A percentile compares a stretch with the other conserved stretches of the same genome.
Evolutionary conservation across 108 stramenopile genomes (phyloP).

Genomic region (Skeletonema tropicum): DNA sequence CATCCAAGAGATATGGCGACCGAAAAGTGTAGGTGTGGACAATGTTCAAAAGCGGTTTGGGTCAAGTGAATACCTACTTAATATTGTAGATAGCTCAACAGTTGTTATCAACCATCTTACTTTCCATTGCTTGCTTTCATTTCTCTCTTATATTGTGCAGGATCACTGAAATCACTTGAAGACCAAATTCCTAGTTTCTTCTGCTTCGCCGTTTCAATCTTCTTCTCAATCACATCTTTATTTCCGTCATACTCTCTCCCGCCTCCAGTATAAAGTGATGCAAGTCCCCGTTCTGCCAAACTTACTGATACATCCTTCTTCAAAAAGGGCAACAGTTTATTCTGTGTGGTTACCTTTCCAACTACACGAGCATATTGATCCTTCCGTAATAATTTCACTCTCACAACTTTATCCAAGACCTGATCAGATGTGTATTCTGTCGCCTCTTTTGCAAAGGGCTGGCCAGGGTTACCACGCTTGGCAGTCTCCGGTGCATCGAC

Average conservation of each 20-base stretch:
- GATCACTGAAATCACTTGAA: constrained; percentile 19
- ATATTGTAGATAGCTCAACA: neutral
- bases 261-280: constrained; percentile 67
- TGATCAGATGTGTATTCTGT: constrained; percentile 42
- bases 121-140: constrained; percentile 11
- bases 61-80: neutral
- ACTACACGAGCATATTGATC: constrained; percentile 70
- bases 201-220: constrained; percentile 32
- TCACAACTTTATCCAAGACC: constrained; percentile 48
- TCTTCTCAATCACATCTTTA: constrained; percentile 32
- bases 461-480: constrained; percentile 49
- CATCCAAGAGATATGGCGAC: neutral
- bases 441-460: constrained; percentile 63
- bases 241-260: constrained; percentile 69
- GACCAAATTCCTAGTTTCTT: constrained; percentile 48
- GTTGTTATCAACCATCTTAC: neutral
- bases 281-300: constrained; percentile 51
- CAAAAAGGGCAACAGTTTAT: constrained; percentile 20
- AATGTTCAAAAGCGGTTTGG: neutral
- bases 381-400: constrained; percentile 53
- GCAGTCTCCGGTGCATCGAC: constrained; percentile 69
- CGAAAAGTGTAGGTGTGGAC: neutral
- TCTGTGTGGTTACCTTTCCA: constrained; percentile 39
- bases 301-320: constrained; percentile 48
- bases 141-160: constrained; percentile 57